These are phyloP conservation scores for Trichoderma cornu-damae DNA, from an alignment of 2,329 filamentous ascomycete species.

Conservation along the genomic window DNA sequence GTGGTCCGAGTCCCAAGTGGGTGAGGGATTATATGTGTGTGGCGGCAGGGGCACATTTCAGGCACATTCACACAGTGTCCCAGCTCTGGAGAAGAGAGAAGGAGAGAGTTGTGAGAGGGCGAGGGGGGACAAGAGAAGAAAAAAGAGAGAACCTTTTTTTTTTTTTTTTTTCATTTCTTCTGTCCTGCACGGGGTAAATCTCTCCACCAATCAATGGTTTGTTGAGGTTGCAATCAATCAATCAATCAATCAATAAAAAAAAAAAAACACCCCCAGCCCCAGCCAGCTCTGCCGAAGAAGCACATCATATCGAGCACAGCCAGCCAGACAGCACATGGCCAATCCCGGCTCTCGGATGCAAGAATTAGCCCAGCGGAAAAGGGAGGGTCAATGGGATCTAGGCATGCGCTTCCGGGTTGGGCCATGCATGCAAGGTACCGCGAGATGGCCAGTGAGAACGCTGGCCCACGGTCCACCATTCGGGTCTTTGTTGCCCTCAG, in stretches of 20 bases:
- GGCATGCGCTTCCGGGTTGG: conserved; percentile 18
- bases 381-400: conserved; percentile 15
- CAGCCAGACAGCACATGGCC: conserved; percentile 18
- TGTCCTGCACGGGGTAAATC: background rate
- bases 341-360: conserved; percentile 14
- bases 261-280: no score
- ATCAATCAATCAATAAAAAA: no score
- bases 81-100: background rate
- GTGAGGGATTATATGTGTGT: conserved; percentile 15
- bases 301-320: conserved; percentile 8
- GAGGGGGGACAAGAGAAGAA: no score
- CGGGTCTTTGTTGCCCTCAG: background rate
- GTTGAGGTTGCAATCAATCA: conserved; percentile 14
- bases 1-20: background rate
- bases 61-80: conserved; percentile 3
- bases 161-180: no score
- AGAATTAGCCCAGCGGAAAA: conserved; percentile 17
- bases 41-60: no score
- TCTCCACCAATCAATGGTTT: background rate
- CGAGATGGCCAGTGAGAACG: conserved; percentile 21
- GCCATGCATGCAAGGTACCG: conserved; percentile 22
- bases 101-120: background rate
- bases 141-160: background rate
- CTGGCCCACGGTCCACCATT: conserved; percentile 18
- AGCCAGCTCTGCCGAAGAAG: background rate